Percentiles rank a stretch among this genome's conserved stretches.
Conservation (phyloP, 148 eudicot genomes). For the Rhododendron mucronatum region DNA sequence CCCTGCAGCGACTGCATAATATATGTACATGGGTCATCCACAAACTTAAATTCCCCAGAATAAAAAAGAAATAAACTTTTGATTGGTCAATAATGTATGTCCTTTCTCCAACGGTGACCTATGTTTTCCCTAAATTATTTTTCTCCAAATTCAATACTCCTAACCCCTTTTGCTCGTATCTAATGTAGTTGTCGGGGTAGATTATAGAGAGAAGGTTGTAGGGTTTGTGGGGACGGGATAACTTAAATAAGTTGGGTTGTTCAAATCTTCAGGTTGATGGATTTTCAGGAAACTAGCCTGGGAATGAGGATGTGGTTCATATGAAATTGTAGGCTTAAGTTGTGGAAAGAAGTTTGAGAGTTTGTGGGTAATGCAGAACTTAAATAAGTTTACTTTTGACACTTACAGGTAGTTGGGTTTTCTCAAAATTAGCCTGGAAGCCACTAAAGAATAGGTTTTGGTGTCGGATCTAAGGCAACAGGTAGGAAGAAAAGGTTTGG, state of each 20-base stretch:
- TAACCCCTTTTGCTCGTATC: neutral
- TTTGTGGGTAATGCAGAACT: neutral
- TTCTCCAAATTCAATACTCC: neutral
- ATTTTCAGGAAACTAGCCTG: neutral
- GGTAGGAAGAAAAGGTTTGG: neutral
- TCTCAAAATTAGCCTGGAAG: neutral
- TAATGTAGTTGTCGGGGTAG: neutral
- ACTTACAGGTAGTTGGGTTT: neutral
- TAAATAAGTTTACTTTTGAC: neutral
- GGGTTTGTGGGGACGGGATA: neutral
- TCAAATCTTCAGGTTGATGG: neutral
- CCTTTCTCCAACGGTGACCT: neutral
- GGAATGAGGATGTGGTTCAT: neutral
- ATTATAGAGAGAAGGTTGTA: neutral
- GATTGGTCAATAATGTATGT: neutral
- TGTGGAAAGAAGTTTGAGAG: neutral
- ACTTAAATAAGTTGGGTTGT: neutral
- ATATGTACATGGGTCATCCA: neutral
- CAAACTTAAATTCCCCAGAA: neutral
- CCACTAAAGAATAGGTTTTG: neutral
- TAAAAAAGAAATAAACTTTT: neutral
- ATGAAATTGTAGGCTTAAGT: neutral
- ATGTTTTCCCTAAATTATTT: neutral
- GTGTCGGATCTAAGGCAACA: neutral
- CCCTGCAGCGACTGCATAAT: neutral